Base-by-base conservation (phyloP, 108 stramenopile genomes). In the Nitzschia palea region DNA sequence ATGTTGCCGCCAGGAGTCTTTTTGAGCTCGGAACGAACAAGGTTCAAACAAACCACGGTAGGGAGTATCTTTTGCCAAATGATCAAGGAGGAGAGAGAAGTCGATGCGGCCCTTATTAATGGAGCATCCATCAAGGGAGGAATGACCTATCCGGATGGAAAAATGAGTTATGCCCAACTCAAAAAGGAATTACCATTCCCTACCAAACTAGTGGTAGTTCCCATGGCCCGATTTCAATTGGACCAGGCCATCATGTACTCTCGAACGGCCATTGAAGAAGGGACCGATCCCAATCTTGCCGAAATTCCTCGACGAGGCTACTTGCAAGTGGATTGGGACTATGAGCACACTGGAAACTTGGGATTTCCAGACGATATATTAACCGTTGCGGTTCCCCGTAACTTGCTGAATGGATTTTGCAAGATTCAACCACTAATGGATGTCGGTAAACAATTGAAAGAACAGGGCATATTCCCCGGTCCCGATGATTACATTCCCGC, bases 171-270 rank as follows among this genome's bases (percentile, higher is more conserved):
- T 57, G 77, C 79, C 18, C 69, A 93, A 51, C 65, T 93, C 26
- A 81, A 80, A 48, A 71, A 74, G 43, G 92, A 90, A 68, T 68
- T 93, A n/a, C 92, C 92, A 12, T 93, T 90, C 71, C 92, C 92
- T 0, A 78, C 86, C 10, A 90, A 93, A 74, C 86, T 93, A 69
- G 64, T 89, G 31, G 82, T 86, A 4, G 86, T 88, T 8, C 59
- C 73, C 9, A 88, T 93, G 86, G 76, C 79, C 32, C 69, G 85
- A 51, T 54, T 59, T 27, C 77, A 73, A 29, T 54, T 93, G 27
- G 56, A 76, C 23, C 77, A 81, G 32, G 89, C 89, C 3, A 81
- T 93, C 44, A 20, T 73, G 8, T 87, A 77, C 58, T 88, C 86
- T 29, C 67, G 92, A 44, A 80, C 52, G 3, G 58, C 82, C 62